phyloP scores from a whole-genome alignment of 2,329 filamentous ascomycete genomes.

The Calonectria ilicicola region DNA sequence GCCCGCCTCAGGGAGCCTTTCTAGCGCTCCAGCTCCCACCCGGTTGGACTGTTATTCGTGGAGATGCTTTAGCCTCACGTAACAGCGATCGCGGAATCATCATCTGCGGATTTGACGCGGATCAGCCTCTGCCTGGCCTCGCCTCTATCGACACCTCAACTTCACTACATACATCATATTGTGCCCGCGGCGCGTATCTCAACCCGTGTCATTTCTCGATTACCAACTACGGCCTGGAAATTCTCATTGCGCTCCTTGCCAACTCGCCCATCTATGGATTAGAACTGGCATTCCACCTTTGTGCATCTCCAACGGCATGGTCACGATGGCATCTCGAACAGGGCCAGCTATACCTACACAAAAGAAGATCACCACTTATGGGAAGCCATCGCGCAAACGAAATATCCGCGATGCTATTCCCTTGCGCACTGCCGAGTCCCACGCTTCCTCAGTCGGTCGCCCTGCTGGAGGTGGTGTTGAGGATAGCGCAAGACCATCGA shows the following conservation, averaged over 20 bases:
- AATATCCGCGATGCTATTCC: constrained; percentile 36
- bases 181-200: background rate
- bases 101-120: constrained; percentile 10
- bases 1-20: background rate
- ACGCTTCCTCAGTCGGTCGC: constrained; percentile 23
- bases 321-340: constrained; percentile 35
- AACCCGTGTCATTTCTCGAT: background rate
- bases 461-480: constrained; percentile 15
- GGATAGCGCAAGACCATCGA: constrained; percentile 27
- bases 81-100: constrained; percentile 15
- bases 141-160: constrained; percentile 9
- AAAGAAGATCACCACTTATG: constrained; percentile 43
- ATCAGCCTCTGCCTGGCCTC: background rate
- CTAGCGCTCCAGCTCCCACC: background rate
- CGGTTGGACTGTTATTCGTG: background rate
- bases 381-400: constrained; percentile 42
- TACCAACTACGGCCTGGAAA: background rate
- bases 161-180: background rate
- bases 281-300: constrained; percentile 18
- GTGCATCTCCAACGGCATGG: constrained; percentile 18
- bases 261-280: constrained; percentile 22
- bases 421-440: constrained; percentile 34
- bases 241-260: background rate
- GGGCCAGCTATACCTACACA: constrained; percentile 35
- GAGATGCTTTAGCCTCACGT: constrained; percentile 7